phyloP scores from a whole-genome alignment of 495 filamentous ascomycete genomes.

The Tuber magnatum region DNA sequence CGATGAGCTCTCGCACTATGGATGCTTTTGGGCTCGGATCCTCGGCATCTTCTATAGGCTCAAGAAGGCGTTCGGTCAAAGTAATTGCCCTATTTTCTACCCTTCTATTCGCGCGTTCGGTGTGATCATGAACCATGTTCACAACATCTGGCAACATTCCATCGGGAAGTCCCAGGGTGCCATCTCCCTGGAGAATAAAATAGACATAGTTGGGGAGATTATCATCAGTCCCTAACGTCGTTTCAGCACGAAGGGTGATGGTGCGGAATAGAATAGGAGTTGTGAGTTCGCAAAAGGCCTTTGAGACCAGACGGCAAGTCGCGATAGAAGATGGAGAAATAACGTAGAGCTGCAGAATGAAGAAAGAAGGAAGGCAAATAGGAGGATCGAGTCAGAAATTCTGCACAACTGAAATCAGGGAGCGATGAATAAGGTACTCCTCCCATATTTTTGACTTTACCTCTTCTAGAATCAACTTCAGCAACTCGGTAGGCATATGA shows the following conservation, averaged over 20 bases:
- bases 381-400: slow-evolving; percentile 7
- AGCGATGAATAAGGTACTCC: not conserved
- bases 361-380: not conserved
- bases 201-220: slow-evolving; percentile 10
- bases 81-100: slow-evolving; percentile 8
- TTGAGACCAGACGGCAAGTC: slow-evolving; percentile 10
- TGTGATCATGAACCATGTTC: slow-evolving; percentile 7
- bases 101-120: slow-evolving; percentile 6
- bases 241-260: slow-evolving; percentile 11
- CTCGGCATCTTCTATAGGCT: not conserved
- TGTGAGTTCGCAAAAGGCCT: slow-evolving; percentile 9
- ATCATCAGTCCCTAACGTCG: slow-evolving; percentile 4
- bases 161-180: slow-evolving; percentile 1
- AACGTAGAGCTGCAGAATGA: slow-evolving; percentile 3
- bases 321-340: slow-evolving; percentile 13
- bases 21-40: slow-evolving; percentile 8
- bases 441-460: slow-evolving; percentile 12
- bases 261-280: slow-evolving; percentile 15
- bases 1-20: slow-evolving; percentile 8
- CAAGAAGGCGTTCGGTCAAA: slow-evolving; percentile 11
- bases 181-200: slow-evolving; percentile 8
- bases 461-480: slow-evolving; percentile 15
- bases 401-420: not conserved
- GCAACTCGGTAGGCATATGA: slow-evolving; percentile 10
- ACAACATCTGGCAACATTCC: not conserved